A percentile compares a stretch with the other conserved stretches of the same genome.
Evolutionary conservation across 768 basidiomycete species (phyloP).

Genomic region (Suillus fuscotomentosus): DNA sequence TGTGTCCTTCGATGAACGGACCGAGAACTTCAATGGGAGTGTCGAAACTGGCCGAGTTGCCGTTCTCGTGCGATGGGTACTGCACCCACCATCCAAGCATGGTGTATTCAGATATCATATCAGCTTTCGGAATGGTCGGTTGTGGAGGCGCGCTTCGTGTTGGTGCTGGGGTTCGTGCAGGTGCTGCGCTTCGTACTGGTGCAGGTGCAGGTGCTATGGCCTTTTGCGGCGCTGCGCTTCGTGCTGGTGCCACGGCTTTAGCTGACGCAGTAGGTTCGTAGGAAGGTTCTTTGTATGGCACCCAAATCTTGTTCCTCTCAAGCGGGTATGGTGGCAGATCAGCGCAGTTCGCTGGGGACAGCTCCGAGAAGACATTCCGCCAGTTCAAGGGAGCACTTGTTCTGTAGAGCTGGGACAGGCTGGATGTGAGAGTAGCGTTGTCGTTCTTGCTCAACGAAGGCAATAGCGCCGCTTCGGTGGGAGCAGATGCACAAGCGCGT

Average conservation of each 20-base stretch:
- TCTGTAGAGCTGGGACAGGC: constrained; percentile 49
- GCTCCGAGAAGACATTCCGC: constrained; percentile 51
- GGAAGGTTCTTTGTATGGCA: constrained; percentile 38
- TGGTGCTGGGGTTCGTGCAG: neutral
- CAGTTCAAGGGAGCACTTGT: constrained; percentile 45
- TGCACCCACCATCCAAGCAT: constrained; percentile 44
- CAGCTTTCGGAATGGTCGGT: neutral
- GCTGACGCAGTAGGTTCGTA: neutral
- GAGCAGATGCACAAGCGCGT: constrained; percentile 25
- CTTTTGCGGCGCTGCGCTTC: neutral
- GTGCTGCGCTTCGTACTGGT: neutral
- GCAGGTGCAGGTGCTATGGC: neutral
- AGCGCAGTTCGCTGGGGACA: constrained; percentile 40
- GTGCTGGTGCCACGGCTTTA: neutral
- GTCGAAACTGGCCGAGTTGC: constrained; percentile 48
- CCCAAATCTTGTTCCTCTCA: constrained; percentile 54
- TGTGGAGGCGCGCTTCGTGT: neutral
- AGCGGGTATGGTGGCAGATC: constrained; percentile 68
- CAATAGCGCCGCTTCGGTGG: constrained; percentile 40
- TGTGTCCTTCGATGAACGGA: constrained; percentile 52
- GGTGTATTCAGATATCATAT: constrained; percentile 24
- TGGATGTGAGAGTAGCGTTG: constrained; percentile 40
- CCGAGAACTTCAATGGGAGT: constrained; percentile 47
- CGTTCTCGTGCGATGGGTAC: constrained; percentile 34
- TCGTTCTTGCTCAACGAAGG: constrained; percentile 48